Base-by-base conservation (phyloP, 768 basidiomycete species). In the Lyophyllum shimeji region DNA sequence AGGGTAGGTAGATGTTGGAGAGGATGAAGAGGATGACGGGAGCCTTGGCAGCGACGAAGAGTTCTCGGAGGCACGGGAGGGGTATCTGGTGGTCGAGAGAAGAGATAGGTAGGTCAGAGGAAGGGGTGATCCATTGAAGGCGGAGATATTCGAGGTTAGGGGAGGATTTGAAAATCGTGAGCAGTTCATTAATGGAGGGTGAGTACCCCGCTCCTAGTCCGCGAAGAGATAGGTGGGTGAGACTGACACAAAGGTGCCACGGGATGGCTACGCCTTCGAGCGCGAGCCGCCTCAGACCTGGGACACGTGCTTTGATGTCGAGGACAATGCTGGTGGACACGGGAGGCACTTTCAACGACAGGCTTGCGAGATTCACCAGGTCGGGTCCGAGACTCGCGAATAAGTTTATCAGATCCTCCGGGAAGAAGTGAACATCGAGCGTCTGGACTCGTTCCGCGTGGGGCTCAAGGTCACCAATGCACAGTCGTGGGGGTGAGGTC, bases 401-500 rank as follows among this genome's bases (percentile, higher is more conserved):
- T 24, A 77, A 64, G 2, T 58, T 56, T 27, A 43, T 40, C 62
- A 79, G 69, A 60, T 73, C 70, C 23, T 67, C 61, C 5, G 71
- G 71, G 52, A 67, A 72, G 37, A 79, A 71, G 58, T 65, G 65
- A 29, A 77, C 60, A 53, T 75, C 68, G 42, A 79, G 73, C 34
- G 68, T 65, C 13, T 65, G 56, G 18, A 79, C 59, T 9, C 71
- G 67, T 23, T 60, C 46, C 4, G 73, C 63, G 53, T 74, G 69
- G 11, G 59, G 37, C 15, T 65, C 57, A 34, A 76, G 65, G 56
- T 61, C 60, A 13, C 67, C 63, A 20, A 65, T 60, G 34, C 60
- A 61, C 31, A 65, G 43, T 55, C 68, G 68, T 47, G 65, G 55
- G 6, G 71, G 65, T 18, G 69, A 68, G 3, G 64, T 56, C 21